phyloP scores from a whole-genome alignment of 306 rosid species.

The Mimosa bimucronata region DNA sequence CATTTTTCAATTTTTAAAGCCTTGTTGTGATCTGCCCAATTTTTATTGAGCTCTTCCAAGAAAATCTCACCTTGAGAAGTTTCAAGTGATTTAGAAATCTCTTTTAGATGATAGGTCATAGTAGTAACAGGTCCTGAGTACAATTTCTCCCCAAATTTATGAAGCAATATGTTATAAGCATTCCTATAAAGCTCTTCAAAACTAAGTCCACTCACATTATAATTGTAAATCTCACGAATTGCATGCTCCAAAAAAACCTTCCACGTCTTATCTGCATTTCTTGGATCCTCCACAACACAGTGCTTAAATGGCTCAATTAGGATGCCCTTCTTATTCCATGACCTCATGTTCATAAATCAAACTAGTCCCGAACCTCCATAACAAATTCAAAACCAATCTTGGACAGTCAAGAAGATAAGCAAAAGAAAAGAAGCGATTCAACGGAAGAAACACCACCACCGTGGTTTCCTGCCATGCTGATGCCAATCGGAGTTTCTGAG shows the following conservation, averaged over 20 bases:
- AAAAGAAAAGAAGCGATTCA: neutral
- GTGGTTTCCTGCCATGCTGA: too few species aligned
- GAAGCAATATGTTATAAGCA: constrained; percentile 65
- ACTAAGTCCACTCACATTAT: constrained; percentile 95
- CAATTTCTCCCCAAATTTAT: constrained; percentile 61
- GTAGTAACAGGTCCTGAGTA: too few species aligned
- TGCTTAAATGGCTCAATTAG: constrained; percentile 96
- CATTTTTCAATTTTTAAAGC: constrained; percentile 66
- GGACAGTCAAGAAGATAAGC: neutral
- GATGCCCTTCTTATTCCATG: constrained; percentile 85
- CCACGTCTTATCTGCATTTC: constrained; percentile 92
- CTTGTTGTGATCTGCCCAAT: constrained; percentile 66
- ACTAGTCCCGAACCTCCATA: neutral
- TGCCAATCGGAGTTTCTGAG: too few species aligned
- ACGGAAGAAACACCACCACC: too few species aligned
- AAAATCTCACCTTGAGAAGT: constrained; percentile 62
- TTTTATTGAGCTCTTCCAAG: constrained; percentile 61
- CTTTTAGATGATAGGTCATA: constrained; percentile 53
- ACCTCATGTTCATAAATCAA: constrained; percentile 62
- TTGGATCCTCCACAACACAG: constrained; percentile 92
- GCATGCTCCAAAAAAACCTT: constrained; percentile 91
- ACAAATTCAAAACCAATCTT: too few species aligned
- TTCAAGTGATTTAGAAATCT: constrained; percentile 52
- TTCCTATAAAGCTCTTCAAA: constrained; percentile 93
- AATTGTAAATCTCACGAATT: constrained; percentile 89